Evolutionary conservation across 805 yeast genomes (phyloP).

Genomic region (Blastobotrys muscicola): DNA sequence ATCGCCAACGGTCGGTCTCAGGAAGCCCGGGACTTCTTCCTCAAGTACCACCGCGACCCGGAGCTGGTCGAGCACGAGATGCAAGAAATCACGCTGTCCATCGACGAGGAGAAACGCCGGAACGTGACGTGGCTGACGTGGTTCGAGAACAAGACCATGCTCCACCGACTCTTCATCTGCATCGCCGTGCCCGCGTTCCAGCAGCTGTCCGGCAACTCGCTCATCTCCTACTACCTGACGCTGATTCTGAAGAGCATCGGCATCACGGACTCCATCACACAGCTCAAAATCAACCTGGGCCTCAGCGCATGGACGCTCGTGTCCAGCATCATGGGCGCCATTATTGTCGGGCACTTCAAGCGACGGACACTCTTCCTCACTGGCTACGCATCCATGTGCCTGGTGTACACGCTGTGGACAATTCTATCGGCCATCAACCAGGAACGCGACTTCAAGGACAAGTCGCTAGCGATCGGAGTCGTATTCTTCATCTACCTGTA

Average conservation of each 20-base stretch:
- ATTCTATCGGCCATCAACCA: slow-evolving; percentile 38
- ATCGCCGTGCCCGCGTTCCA: slow-evolving; percentile 7
- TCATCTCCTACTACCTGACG: slow-evolving; percentile 35
- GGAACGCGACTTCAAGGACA: slow-evolving; percentile 33
- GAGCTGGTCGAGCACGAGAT: slow-evolving; percentile 14
- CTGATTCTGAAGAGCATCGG: slow-evolving; percentile 46
- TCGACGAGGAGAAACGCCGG: slow-evolving; percentile 17
- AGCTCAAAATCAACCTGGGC: slow-evolving; percentile 15
- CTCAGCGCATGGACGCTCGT: slow-evolving; percentile 6
- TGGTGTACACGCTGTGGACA: slow-evolving; percentile 31
- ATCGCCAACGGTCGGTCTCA: slow-evolving; percentile 48
- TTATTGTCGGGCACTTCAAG: slow-evolving; percentile 5
- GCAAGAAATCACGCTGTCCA: slow-evolving; percentile 15
- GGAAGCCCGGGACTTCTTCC: slow-evolving; percentile 29
- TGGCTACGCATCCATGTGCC: slow-evolving; percentile 8
- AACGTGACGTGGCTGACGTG: slow-evolving; percentile 13
- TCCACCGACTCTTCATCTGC: slow-evolving; percentile 7
- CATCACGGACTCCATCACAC: slow-evolving; percentile 28
- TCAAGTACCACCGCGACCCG: slow-evolving; percentile 12
- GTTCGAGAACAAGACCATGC: slow-evolving; percentile 9
- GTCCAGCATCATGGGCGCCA: slow-evolving; percentile 1
- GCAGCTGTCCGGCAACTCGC: slow-evolving; percentile 14
- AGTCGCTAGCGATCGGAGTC: slow-evolving; percentile 36
- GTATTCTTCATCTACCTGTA: slow-evolving; percentile 41
- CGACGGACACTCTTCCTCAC: slow-evolving; percentile 13